phyloP scores from a whole-genome alignment of 805 yeast genomes.

The Danielozyma ontarioensis region DNA sequence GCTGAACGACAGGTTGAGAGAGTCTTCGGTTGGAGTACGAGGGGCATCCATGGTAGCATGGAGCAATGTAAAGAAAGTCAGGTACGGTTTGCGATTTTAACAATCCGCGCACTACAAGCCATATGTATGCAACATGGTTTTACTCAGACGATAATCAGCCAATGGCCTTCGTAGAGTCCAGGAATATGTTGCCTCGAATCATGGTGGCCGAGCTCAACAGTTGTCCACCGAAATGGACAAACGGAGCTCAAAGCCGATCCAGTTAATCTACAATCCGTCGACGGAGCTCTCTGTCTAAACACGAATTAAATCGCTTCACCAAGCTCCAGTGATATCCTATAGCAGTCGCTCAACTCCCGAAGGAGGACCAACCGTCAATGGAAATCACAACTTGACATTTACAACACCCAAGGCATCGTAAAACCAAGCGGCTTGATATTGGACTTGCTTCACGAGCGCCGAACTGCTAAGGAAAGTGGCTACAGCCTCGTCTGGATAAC shows the following conservation, averaged over 20 bases:
- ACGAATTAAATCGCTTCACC: conserved; percentile 13
- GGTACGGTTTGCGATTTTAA: too few species aligned
- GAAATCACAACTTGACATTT: too few species aligned
- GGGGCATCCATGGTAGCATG: too few species aligned
- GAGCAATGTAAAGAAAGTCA: too few species aligned
- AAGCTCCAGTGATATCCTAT: conserved; percentile 9
- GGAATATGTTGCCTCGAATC: conserved; percentile 95
- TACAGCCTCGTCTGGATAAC: conserved; percentile 26
- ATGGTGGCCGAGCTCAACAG: conserved; percentile 57
- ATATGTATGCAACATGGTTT: conserved; percentile 97
- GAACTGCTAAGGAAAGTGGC: conserved; percentile 48
- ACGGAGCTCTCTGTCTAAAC: conserved; percentile 91
- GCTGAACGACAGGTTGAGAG: too few species aligned
- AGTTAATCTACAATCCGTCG: conserved; percentile 89
- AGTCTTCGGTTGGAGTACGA: too few species aligned
- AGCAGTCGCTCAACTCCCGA: conserved; percentile 49
- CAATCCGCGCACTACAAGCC: not conserved
- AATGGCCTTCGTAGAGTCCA: conserved; percentile 92
- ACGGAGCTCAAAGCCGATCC: conserved; percentile 59
- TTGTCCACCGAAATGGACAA: not conserved
- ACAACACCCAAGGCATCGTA: conserved; percentile 8
- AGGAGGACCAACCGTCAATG: conserved; percentile 44
- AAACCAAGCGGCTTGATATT: conserved; percentile 9
- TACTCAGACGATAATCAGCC: conserved; percentile 97
- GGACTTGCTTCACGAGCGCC: conserved; percentile 70